These are phyloP conservation scores for Pseudodiploospora longispora DNA, from an alignment of 2,329 filamentous ascomycete genomes.

Conservation along the genomic window DNA sequence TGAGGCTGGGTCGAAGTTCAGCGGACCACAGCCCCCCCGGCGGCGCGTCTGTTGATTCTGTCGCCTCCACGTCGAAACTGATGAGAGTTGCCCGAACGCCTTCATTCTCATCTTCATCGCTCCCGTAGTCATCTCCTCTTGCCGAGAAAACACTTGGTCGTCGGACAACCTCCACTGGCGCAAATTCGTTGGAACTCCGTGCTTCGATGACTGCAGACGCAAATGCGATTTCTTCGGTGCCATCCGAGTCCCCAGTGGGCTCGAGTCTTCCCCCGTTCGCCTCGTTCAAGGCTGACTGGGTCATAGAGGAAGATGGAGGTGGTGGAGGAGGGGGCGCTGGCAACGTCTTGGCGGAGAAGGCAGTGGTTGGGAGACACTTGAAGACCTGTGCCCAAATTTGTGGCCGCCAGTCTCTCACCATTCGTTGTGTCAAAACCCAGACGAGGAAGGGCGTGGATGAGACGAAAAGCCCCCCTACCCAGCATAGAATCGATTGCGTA, in stretches of 20 bases:
- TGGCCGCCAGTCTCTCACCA: conserved; percentile 28
- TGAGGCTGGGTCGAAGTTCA: conserved; percentile 45
- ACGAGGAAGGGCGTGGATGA: conserved; percentile 39
- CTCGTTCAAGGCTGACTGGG: conserved; percentile 1
- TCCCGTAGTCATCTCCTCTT: conserved; percentile 44
- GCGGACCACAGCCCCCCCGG: conserved; percentile 50
- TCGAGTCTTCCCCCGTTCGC: not conserved
- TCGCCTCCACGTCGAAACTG: conserved; percentile 53
- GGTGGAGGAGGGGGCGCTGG: conserved; percentile 14
- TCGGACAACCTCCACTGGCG: conserved; percentile 25
- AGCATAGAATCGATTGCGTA: conserved; percentile 30
- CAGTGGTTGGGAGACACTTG: conserved; percentile 30
- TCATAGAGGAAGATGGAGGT: conserved; percentile 10
- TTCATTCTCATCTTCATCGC: conserved; percentile 49
- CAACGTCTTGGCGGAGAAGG: conserved; percentile 18
- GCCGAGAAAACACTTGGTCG: conserved; percentile 40
- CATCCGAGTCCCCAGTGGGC: conserved; percentile 1
- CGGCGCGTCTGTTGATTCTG: conserved; percentile 39
- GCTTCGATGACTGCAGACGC: conserved; percentile 13
- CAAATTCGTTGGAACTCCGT: conserved; percentile 18
- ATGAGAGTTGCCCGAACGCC: conserved; percentile 49
- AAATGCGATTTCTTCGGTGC: conserved; percentile 1
- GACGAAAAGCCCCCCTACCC: conserved; percentile 33
- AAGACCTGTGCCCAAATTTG: conserved; percentile 32
- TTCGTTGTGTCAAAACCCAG: conserved; percentile 34